Conservation (phyloP, 228 moss, liverwort and hornwort genomes). For the Sphagnum magellanicum region DNA sequence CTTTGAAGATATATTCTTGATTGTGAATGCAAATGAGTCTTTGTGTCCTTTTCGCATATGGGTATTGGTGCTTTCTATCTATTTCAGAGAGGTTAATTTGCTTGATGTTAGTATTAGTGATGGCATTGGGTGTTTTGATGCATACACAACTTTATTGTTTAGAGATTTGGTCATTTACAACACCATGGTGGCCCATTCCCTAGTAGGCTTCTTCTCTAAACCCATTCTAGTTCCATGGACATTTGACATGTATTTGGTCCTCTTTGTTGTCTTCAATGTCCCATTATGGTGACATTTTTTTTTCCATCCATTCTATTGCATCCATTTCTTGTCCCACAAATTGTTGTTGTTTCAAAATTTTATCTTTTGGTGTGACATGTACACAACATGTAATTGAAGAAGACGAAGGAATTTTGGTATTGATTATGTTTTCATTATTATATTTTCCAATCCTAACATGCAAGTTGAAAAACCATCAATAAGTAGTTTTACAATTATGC, state of each 20-base stretch:
- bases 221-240: slow-evolving; percentile 58
- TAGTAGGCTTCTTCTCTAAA: slow-evolving; percentile 61
- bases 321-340: background rate
- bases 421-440: background rate
- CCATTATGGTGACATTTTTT: slow-evolving; percentile 64
- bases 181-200: slow-evolving; percentile 82
- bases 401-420: background rate
- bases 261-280: slow-evolving; percentile 77
- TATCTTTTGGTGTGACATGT: background rate
- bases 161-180: slow-evolving; percentile 95
- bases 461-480: background rate
- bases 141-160: slow-evolving; percentile 61
- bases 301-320: background rate
- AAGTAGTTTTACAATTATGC: background rate
- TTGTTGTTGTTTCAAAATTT: background rate
- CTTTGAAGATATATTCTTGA: too few species aligned
- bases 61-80: too few species aligned
- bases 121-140: too few species aligned
- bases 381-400: background rate
- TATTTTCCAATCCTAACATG: background rate
- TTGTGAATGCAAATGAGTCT: too few species aligned
- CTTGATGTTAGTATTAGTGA: too few species aligned
- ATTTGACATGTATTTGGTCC: slow-evolving; percentile 71
- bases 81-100: too few species aligned
- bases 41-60: too few species aligned